Conservation (phyloP, 2,329 filamentous ascomycete genomes). For the Colletotrichum eleusines region DNA sequence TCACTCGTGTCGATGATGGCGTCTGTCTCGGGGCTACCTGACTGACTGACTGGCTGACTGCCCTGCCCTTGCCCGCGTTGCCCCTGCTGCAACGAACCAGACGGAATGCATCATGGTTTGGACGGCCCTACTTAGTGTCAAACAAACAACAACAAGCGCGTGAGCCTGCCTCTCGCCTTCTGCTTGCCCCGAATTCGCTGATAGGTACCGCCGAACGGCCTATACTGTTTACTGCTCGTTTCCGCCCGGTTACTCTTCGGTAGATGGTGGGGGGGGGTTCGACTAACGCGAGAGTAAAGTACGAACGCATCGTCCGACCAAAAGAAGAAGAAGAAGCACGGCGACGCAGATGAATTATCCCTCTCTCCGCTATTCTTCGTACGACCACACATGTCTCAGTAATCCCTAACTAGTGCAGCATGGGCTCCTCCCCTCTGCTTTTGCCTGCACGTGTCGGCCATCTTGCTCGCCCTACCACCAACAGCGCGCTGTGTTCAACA, state of each 20-base stretch:
- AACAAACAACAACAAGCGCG: background rate
- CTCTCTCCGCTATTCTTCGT: constrained; percentile 1
- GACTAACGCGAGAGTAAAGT: background rate
- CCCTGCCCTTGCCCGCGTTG: background rate
- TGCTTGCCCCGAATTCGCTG: background rate
- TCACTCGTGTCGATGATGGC: constrained; percentile 20
- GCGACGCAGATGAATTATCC: background rate
- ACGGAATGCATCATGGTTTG: constrained; percentile 15
- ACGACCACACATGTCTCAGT: background rate
- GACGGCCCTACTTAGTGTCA: background rate
- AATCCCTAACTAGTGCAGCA: constrained; percentile 1
- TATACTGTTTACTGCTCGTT: background rate
- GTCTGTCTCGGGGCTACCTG: background rate
- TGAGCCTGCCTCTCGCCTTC: no score
- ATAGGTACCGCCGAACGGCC: background rate
- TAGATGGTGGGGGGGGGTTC: background rate
- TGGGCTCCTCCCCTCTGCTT: background rate
- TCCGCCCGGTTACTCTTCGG: background rate
- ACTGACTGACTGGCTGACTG: background rate
- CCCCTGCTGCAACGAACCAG: background rate
- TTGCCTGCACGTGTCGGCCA: background rate
- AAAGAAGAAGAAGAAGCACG: background rate
- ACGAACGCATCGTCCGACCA: constrained; percentile 1
- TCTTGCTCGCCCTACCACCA: background rate
- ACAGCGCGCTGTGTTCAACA: background rate